Conservation (phyloP, 192 early-diverging fungal species). For the Oehlia diaphana region DNA sequence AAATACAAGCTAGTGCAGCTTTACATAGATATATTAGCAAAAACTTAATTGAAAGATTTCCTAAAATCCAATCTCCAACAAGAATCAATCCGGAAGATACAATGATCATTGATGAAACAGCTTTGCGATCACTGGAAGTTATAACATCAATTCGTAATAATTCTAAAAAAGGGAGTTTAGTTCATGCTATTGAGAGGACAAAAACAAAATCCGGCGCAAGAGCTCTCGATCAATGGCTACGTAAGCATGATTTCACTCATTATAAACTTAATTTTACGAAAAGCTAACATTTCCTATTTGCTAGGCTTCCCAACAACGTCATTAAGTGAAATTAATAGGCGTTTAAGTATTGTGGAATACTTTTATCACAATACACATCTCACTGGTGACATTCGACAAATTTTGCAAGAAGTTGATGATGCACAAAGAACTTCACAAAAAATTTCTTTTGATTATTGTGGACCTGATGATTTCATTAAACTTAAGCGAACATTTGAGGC, state of each 20-base stretch:
- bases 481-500: constrained; percentile 60
- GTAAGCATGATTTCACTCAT: constrained; percentile 15
- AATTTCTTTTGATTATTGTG: constrained; percentile 64
- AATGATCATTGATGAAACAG: constrained; percentile 79
- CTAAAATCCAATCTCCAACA: constrained; percentile 64
- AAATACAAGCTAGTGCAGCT: constrained; percentile 44
- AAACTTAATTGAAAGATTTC: constrained; percentile 66
- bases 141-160: constrained; percentile 56
- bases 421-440: constrained; percentile 69
- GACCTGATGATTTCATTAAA: constrained; percentile 62
- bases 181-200: constrained; percentile 75
- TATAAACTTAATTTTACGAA: background rate
- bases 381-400: constrained; percentile 47
- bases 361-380: constrained; percentile 60
- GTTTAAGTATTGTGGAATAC: constrained; percentile 75
- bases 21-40: constrained; percentile 72
- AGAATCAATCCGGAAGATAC: constrained; percentile 53
- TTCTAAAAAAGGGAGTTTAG: constrained; percentile 59
- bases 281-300: background rate
- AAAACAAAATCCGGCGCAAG: constrained; percentile 78
- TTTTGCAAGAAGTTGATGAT: constrained; percentile 61
- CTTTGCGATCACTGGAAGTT: constrained; percentile 78
- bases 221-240: constrained; percentile 68
- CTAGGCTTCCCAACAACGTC: constrained; percentile 69
- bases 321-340: constrained; percentile 61